Evolutionary conservation across 129 eudicot species (phyloP), one percentile per base, ranked within the genome.

Genomic region (Lonicera japonica): DNA sequence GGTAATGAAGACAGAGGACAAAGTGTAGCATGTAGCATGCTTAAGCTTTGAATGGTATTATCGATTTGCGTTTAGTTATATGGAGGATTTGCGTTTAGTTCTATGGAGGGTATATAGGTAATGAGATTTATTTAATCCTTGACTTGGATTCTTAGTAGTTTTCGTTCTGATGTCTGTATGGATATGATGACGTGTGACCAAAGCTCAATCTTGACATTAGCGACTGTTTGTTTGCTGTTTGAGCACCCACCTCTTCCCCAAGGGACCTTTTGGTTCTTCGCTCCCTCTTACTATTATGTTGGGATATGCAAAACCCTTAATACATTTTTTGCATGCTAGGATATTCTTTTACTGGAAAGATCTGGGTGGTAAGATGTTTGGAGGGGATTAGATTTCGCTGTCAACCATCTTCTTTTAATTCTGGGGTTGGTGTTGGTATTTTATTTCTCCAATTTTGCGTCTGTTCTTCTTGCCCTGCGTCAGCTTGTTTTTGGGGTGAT

Each of bases 31-130:
- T n/a, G 8, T 16, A 53, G 39, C 70, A 43, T 67, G 75, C 70
- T 64, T 68, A 46, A 69, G 79, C 72, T 43, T 58, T 56, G 66
- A 73, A 74, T 65, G 67, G 59, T 74, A 77, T 70, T 45, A 7
- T 21, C 53, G 24, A 1, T 54, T 23, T 67, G 62, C 65, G 15
- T 56, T 45, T 21, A 8, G 43, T 38, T 38, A 38, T 38, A 38
- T 38, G 43, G 43, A 38, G n/a, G n/a, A 1, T 54, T 23, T 67
- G 62, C 65, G 15, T 56, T 45, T 29, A 6, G 52, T 48, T 56
- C 5, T 18, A 38, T 41, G 34, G 24, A 56, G 66, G 55, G 70
- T 73, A 52, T 17, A 63, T 73, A 45, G 68, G 76, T 78, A 65
- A 64, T 38, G 70, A 69, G 65, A 65, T 58, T 53, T n/a, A 43